These are phyloP conservation scores for Rhynchosporium secalis DNA, from an alignment of 2,329 filamentous ascomycete species.

Conservation along the genomic window DNA sequence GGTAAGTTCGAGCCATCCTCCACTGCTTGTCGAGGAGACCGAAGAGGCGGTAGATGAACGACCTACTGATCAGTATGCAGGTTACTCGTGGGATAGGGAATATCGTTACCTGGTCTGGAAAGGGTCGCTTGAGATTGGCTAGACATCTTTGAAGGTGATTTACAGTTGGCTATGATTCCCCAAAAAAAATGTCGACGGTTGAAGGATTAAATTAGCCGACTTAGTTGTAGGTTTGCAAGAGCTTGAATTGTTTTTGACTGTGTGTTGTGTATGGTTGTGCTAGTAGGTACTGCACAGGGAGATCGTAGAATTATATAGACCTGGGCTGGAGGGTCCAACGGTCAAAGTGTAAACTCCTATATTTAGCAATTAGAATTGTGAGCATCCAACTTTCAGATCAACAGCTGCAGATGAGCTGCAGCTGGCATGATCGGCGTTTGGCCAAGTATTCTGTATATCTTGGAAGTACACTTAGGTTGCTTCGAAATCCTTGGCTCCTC, in stretches of 20 bases:
- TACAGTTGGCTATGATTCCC: neutral
- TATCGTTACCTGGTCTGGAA: neutral
- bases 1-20: conserved; percentile 4
- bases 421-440: conserved; percentile 7
- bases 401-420: neutral
- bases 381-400: neutral
- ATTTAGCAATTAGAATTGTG: neutral
- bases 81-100: neutral
- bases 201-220: neutral
- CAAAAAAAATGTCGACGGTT: no score
- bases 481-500: neutral
- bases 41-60: conserved; percentile 5
- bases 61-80: neutral
- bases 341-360: neutral
- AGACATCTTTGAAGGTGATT: neutral
- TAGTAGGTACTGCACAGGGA: neutral
- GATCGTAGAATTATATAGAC: neutral
- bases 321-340: neutral
- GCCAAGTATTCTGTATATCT: neutral
- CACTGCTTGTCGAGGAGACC: neutral
- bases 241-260: neutral
- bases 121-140: conserved; percentile 9
- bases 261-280: neutral
- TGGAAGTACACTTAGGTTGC: neutral
- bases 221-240: neutral